Evolutionary conservation across 768 basidiomycete genomes (phyloP).

Genomic region (Hygrophorus russula): DNA sequence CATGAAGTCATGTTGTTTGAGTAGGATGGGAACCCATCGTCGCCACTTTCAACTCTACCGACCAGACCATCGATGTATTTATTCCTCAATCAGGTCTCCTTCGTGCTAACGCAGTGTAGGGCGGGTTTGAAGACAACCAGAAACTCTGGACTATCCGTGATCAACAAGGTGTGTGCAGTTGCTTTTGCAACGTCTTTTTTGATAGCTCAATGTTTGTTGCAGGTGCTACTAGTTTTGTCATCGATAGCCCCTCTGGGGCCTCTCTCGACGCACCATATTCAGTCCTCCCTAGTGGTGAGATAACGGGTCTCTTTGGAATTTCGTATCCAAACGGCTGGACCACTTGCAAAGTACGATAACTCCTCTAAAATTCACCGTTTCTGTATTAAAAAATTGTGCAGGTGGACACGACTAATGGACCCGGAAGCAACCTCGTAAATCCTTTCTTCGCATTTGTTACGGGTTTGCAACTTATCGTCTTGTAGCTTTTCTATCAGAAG

Average conservation of each 20-base stretch:
- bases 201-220: not conserved
- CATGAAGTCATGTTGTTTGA: not conserved
- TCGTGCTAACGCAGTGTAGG: not conserved
- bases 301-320: not conserved
- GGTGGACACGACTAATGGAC: not conserved
- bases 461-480: not conserved
- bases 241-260: not conserved
- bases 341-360: not conserved
- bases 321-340: slow-evolving; percentile 2
- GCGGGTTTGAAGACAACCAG: not conserved
- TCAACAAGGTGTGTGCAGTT: not conserved
- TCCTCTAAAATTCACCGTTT: not conserved
- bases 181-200: not conserved
- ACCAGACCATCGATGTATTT: not conserved
- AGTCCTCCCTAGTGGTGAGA: not conserved
- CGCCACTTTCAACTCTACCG: not conserved
- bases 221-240: not conserved
- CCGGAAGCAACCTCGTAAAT: not conserved
- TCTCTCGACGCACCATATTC: slow-evolving; percentile 1
- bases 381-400: not conserved
- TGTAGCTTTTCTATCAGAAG: slow-evolving; percentile 2
- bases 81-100: not conserved
- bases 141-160: slow-evolving; percentile 1
- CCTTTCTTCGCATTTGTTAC: not conserved
- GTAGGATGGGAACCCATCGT: not conserved